Evolutionary conservation across 371 early-diverging fungal genomes (phyloP).

Genomic region (Lichtheimia hyalospora): DNA sequence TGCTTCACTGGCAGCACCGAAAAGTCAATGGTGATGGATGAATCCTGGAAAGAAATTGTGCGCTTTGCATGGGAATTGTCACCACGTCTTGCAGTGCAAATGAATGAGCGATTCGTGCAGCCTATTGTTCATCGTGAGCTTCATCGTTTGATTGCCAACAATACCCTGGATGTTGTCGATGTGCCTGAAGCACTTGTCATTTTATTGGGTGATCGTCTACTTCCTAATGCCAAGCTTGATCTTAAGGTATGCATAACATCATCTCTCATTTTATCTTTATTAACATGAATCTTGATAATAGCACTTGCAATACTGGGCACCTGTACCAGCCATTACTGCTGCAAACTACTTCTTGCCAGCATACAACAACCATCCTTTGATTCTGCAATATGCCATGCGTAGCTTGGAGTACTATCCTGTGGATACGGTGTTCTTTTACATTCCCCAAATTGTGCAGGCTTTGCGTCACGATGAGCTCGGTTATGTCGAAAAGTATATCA

Average conservation of each 20-base stretch:
- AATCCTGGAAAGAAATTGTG: slow-evolving; percentile 70
- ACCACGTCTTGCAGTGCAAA: slow-evolving; percentile 79
- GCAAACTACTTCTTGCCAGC: slow-evolving; percentile 73
- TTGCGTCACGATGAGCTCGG: slow-evolving; percentile 86
- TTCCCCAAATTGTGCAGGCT: slow-evolving; percentile 99
- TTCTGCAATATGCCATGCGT: slow-evolving; percentile 93
- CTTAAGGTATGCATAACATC: slow-evolving; percentile 27
- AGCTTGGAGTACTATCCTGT: slow-evolving; percentile 87
- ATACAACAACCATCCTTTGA: slow-evolving; percentile 76
- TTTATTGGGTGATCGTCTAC: slow-evolving; percentile 58
- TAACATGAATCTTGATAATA: slow-evolving; percentile 24
- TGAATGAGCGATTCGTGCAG: slow-evolving; percentile 73
- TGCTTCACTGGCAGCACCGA: slow-evolving; percentile 44
- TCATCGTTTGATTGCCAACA: slow-evolving; percentile 59
- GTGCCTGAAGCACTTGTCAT: slow-evolving; percentile 75
- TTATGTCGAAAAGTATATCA: slow-evolving; percentile 90
- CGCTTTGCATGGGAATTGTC: slow-evolving; percentile 81
- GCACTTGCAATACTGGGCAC: slow-evolving; percentile 87
- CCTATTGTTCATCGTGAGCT: slow-evolving; percentile 71
- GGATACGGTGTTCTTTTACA: slow-evolving; percentile 95
- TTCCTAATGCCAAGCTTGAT: slow-evolving; percentile 37
- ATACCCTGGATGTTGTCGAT: slow-evolving; percentile 68
- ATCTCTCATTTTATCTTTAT: neutral
- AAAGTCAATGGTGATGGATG: slow-evolving; percentile 49
- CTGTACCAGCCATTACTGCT: slow-evolving; percentile 93